Evolutionary conservation across 208 protist species (phyloP).

Genomic region (Leishmania martiniquensis): DNA sequence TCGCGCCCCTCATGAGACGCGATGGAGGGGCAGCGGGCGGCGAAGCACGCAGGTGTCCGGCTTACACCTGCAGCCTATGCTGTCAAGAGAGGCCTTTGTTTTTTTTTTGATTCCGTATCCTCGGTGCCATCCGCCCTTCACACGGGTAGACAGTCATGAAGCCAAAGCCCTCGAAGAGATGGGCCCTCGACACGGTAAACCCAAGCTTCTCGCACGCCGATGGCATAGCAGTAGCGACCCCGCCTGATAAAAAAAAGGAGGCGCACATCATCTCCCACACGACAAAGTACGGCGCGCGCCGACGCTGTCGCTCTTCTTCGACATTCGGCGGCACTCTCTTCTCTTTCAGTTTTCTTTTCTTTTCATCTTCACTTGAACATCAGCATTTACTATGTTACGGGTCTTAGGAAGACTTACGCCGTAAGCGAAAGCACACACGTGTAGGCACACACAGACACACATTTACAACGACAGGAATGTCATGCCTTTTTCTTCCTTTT

Average conservation of each 20-base stretch:
- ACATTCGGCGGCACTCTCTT: too few relatives aligned
- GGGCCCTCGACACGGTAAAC: not conserved
- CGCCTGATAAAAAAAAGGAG: not conserved
- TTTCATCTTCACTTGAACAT: not conserved
- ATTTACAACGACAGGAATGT: not conserved
- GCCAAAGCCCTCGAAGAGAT: not conserved
- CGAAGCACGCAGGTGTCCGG: not conserved
- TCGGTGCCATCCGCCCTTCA: not conserved
- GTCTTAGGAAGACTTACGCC: conserved; percentile 2
- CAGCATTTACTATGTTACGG: not conserved
- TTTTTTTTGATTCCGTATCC: not conserved
- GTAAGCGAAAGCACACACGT: too few relatives aligned
- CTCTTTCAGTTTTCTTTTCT: not conserved
- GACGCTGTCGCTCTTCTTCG: too few relatives aligned
- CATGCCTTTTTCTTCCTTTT: not conserved
- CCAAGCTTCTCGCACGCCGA: too few relatives aligned
- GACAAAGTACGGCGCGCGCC: too few relatives aligned
- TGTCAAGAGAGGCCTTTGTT: not conserved
- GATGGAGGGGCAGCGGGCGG: not conserved
- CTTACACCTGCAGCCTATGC: not conserved
- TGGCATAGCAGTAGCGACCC: not conserved
- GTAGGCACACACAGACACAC: not conserved
- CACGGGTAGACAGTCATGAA: not conserved
- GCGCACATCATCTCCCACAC: too few relatives aligned
- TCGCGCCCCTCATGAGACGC: not conserved